Percentiles rank a stretch among this genome's conserved stretches.
Conservation (phyloP, 2,329 filamentous ascomycete genomes). For the Penicillium sp. region DNA sequence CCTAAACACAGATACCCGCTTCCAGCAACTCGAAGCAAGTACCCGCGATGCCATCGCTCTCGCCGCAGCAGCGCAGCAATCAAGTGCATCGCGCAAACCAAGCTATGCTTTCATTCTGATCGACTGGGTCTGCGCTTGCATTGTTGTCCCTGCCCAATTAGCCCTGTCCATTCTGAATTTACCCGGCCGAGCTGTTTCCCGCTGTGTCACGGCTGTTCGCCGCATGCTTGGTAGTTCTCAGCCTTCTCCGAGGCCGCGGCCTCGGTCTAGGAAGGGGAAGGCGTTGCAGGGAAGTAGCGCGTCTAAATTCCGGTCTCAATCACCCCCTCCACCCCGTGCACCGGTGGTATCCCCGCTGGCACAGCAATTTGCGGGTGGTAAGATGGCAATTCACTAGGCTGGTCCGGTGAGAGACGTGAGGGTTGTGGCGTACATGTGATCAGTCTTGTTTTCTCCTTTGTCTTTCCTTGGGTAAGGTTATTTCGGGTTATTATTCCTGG, state of each 20-base stretch:
- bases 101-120: slow-evolving; percentile 36
- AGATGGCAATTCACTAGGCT: neutral
- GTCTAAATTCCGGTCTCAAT: slow-evolving; percentile 7
- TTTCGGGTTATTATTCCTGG: slow-evolving; percentile 3
- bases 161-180: slow-evolving; percentile 34
- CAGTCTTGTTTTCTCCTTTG: neutral
- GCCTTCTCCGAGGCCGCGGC: slow-evolving; percentile 3
- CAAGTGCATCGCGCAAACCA: slow-evolving; percentile 22
- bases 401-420: neutral
- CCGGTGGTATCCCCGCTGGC: neutral
- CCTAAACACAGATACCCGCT: slow-evolving; percentile 74
- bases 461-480: neutral
- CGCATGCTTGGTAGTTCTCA: slow-evolving; percentile 12
- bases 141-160: slow-evolving; percentile 43
- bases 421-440: too few relatives aligned
- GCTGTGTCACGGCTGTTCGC: slow-evolving; percentile 20
- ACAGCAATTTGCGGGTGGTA: slow-evolving; percentile 2
- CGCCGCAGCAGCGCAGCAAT: slow-evolving; percentile 69
- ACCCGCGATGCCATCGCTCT: slow-evolving; percentile 78
- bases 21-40: slow-evolving; percentile 71
- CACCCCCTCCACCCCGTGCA: slow-evolving; percentile 3
- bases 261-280: slow-evolving; percentile 29
- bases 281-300: neutral
- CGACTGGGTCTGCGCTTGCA: slow-evolving; percentile 39
- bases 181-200: slow-evolving; percentile 32